Evolutionary conservation across 179 eudicot genomes (phyloP).

Genomic region (Corrigiola litoralis): DNA sequence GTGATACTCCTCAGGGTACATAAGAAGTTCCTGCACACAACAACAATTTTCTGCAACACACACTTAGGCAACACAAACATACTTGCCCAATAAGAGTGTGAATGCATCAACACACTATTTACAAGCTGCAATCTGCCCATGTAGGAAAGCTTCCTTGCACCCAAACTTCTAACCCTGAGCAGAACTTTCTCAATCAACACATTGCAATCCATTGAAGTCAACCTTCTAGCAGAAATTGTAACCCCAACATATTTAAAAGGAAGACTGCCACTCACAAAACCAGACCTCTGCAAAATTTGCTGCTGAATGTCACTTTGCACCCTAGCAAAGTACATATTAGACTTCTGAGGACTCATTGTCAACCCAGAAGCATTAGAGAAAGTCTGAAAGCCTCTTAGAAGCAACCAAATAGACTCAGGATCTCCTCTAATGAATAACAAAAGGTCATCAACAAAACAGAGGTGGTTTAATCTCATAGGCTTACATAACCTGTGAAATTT

Average conservation of each 20-base stretch:
- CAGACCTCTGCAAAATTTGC: background rate
- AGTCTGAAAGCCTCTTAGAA: background rate
- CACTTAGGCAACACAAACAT: too few species aligned
- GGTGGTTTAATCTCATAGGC: background rate
- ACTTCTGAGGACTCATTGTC: background rate
- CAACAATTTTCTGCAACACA: too few species aligned
- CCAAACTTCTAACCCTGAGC: too few species aligned
- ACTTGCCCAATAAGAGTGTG: too few species aligned
- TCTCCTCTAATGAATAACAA: background rate
- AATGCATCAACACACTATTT: too few species aligned
- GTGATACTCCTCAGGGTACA: too few species aligned
- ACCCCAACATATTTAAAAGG: background rate
- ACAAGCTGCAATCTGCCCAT: too few species aligned
- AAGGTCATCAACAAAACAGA: background rate
- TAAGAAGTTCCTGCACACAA: too few species aligned
- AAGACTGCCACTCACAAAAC: background rate
- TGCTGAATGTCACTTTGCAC: too few species aligned
- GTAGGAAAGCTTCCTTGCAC: too few species aligned
- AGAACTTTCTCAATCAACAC: too few species aligned
- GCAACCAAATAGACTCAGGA: background rate
- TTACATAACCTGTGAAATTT: background rate
- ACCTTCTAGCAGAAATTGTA: background rate
- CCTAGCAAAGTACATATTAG: background rate
- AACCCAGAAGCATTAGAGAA: background rate
- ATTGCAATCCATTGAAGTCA: too few species aligned